A percentile compares a stretch with the other conserved stretches of the same genome.
These are phyloP conservation scores for Hygrophorus pudorinus DNA, from an alignment of 768 basidiomycete genomes.

Conservation along the genomic window DNA sequence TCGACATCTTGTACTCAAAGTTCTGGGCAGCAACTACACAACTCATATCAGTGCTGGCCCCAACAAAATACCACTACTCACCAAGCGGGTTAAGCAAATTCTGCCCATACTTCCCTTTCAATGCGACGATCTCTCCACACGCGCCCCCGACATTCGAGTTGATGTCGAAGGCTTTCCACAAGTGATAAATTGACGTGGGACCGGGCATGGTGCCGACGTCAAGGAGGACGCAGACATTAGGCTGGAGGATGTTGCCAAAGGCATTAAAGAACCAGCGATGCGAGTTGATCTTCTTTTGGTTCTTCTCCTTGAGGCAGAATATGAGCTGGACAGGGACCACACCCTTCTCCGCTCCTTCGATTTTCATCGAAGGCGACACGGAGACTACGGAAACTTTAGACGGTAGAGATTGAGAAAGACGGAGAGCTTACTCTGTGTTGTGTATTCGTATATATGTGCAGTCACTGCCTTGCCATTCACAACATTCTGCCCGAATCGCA, in stretches of 20 bases:
- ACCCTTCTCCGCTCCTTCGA: slow-evolving; percentile 70
- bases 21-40: slow-evolving; percentile 77
- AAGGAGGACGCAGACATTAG: slow-evolving; percentile 87
- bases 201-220: slow-evolving; percentile 81
- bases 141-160: slow-evolving; percentile 88
- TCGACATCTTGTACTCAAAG: slow-evolving; percentile 91
- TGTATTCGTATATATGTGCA: slow-evolving; percentile 91
- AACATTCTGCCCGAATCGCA: slow-evolving; percentile 35
- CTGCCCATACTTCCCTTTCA: slow-evolving; percentile 76
- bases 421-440: slow-evolving; percentile 64
- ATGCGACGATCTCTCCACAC: slow-evolving; percentile 91
- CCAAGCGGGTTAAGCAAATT: slow-evolving; percentile 73
- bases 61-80: slow-evolving; percentile 4
- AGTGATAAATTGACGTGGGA: slow-evolving; percentile 80
- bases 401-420: not conserved
- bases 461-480: slow-evolving; percentile 77
- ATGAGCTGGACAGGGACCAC: slow-evolving; percentile 86
- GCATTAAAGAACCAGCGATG: slow-evolving; percentile 95
- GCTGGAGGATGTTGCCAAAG: slow-evolving; percentile 70
- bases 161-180: slow-evolving; percentile 93
- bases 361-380: slow-evolving; percentile 71
- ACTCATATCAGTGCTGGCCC: not conserved
- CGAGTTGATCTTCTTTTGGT: slow-evolving; percentile 94
- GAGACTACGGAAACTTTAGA: slow-evolving; percentile 41
- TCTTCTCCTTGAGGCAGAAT: slow-evolving; percentile 88